These are phyloP conservation scores for Meyerozyma sp. DNA, from an alignment of 1,139 yeast species.

Conservation along the genomic window DNA sequence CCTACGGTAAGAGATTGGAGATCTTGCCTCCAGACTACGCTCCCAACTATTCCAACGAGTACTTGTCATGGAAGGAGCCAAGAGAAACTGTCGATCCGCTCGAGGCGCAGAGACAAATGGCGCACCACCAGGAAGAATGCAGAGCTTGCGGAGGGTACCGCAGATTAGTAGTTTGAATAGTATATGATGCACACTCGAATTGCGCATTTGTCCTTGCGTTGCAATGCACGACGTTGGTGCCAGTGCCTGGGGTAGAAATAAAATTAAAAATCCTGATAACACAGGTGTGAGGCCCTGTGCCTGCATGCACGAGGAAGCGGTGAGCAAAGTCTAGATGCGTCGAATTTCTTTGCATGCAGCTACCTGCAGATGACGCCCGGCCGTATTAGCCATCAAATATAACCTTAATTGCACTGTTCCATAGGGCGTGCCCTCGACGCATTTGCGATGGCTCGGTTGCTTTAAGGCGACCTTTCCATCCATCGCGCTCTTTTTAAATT, in stretches of 20 bases:
- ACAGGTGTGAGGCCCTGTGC: background rate
- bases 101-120: constrained; percentile 43
- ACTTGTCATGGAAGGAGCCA: constrained; percentile 47
- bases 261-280: background rate
- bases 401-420: background rate
- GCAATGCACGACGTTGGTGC: background rate
- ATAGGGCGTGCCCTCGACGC: background rate
- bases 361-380: background rate
- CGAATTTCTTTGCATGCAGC: background rate
- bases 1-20: constrained; percentile 50
- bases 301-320: background rate
- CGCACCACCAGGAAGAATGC: constrained; percentile 41
- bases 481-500: background rate
- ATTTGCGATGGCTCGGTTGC: constrained; percentile 1
- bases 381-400: background rate
- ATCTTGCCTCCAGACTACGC: constrained; percentile 45
- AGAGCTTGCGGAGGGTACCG: constrained; percentile 47
- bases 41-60: constrained; percentile 49
- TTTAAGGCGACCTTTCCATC: background rate
- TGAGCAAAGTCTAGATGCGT: background rate
- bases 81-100: constrained; percentile 41
- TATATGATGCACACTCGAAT: too few species aligned
- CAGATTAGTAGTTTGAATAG: constrained; percentile 24
- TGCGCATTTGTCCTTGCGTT: too few species aligned
- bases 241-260: background rate